phyloP scores from a whole-genome alignment of 306 rosid species.

The Trichosanthes truncata region DNA sequence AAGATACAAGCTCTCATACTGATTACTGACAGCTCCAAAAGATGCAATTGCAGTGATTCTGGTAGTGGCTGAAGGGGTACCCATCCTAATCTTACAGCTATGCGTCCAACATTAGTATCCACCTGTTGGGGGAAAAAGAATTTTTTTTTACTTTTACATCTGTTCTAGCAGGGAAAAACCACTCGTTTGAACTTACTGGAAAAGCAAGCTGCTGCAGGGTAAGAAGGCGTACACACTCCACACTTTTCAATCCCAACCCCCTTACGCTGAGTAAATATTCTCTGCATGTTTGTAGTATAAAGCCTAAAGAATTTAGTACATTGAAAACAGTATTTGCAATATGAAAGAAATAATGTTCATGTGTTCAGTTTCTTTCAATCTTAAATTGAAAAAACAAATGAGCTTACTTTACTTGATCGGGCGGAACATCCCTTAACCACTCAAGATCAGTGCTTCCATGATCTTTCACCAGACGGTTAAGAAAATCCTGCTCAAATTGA shows the following conservation, averaged over 20 bases:
- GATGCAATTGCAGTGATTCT: slow-evolving; percentile 38
- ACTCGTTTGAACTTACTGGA: slow-evolving; percentile 34
- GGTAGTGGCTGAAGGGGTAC: slow-evolving; percentile 71
- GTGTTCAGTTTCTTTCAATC: neutral
- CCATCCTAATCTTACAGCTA: slow-evolving; percentile 78
- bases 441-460: slow-evolving; percentile 47
- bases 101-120: slow-evolving; percentile 78
- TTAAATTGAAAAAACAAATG: neutral
- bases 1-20: neutral
- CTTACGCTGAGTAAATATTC: slow-evolving; percentile 33
- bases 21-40: slow-evolving; percentile 40
- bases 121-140: slow-evolving; percentile 20
- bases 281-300: slow-evolving; percentile 20
- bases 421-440: slow-evolving; percentile 60
- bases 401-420: slow-evolving; percentile 30
- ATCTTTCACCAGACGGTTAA: slow-evolving; percentile 22
- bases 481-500: slow-evolving; percentile 28
- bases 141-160: neutral
- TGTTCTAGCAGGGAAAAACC: neutral
- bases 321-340: neutral
- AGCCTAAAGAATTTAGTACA: neutral
- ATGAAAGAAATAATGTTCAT: neutral
- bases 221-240: slow-evolving; percentile 69
- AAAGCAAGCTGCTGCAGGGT: slow-evolving; percentile 50
- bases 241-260: slow-evolving; percentile 73